A percentile compares a stretch with the other conserved stretches of the same genome.
These are phyloP conservation scores for Dactylonectria macrodidyma DNA, from an alignment of 2,329 filamentous ascomycete genomes.

Conservation along the genomic window DNA sequence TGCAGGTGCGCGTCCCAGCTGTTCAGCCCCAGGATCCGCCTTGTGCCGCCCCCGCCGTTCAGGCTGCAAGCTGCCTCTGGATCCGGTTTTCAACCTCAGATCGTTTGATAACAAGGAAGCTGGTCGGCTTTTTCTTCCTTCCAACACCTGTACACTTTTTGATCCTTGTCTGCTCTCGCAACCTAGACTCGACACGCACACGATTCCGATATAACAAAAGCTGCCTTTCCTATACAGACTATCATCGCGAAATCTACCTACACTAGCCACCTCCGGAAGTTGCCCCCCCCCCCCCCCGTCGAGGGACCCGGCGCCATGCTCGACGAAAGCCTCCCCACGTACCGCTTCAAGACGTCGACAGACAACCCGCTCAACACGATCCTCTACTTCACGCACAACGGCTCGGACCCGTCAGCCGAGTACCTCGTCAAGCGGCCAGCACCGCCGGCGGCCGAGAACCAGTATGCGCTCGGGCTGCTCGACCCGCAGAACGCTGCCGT, in stretches of 20 bases:
- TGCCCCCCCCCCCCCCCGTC: neutral
- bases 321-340: slow-evolving; percentile 92
- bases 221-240: slow-evolving; percentile 1
- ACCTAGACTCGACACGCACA: neutral
- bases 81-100: slow-evolving; percentile 13
- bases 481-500: slow-evolving; percentile 87
- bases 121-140: slow-evolving; percentile 1
- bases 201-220: neutral
- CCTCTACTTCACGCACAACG: slow-evolving; percentile 77
- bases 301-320: slow-evolving; percentile 71
- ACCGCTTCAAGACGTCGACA: slow-evolving; percentile 67
- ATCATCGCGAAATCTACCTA: neutral
- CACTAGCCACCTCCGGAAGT: no score
- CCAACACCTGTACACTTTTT: neutral
- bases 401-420: slow-evolving; percentile 83
- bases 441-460: slow-evolving; percentile 80
- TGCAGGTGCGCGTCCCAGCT: slow-evolving; percentile 11
- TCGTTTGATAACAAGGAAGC: slow-evolving; percentile 15
- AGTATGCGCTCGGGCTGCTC: slow-evolving; percentile 88
- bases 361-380: slow-evolving; percentile 70
- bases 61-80: slow-evolving; percentile 4
- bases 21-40: slow-evolving; percentile 25
- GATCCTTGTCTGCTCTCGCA: neutral
- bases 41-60: slow-evolving; percentile 24
- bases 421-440: slow-evolving; percentile 86